Percentiles rank a stretch among this genome's conserved stretches.
These are phyloP conservation scores for Globisporangium carolinianum DNA, from an alignment of 352 stramenopile species.

Conservation along the genomic window DNA sequence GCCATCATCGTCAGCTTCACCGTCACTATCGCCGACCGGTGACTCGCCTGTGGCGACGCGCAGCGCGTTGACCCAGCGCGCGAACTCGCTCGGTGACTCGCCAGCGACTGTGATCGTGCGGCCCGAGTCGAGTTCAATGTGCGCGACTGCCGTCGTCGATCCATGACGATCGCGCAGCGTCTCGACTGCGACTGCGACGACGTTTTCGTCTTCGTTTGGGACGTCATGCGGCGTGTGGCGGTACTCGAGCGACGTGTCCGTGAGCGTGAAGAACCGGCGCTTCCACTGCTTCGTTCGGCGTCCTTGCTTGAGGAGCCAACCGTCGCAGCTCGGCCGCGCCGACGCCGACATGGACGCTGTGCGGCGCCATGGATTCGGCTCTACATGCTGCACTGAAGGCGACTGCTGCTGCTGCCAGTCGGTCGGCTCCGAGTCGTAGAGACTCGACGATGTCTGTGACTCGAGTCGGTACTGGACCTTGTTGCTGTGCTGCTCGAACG, in stretches of 20 bases:
- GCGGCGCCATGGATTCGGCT: neutral
- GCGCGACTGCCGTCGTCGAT: constrained; percentile 13
- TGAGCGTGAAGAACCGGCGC: constrained; percentile 53
- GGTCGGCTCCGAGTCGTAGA: neutral
- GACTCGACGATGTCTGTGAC: neutral
- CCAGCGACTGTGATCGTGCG: constrained; percentile 40
- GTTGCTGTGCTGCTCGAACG: constrained; percentile 4
- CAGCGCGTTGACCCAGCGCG: constrained; percentile 51
- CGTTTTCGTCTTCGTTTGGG: constrained; percentile 34
- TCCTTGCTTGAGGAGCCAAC: constrained; percentile 58
- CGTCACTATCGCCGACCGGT: neutral
- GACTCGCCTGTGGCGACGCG: constrained; percentile 33
- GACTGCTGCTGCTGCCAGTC: neutral
- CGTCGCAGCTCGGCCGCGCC: constrained; percentile 18
- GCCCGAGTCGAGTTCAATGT: constrained; percentile 51
- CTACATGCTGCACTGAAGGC: neutral
- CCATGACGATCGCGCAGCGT: constrained; percentile 11
- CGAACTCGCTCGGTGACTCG: constrained; percentile 31
- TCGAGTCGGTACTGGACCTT: constrained; percentile 9
- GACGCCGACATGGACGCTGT: neutral
- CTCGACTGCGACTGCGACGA: constrained; percentile 45
- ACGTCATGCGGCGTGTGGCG: constrained; percentile 43
- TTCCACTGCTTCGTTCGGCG: constrained; percentile 42
- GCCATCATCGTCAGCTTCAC: constrained; percentile 2
- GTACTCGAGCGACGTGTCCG: constrained; percentile 53